A percentile compares a stretch with the other conserved stretches of the same genome.
phyloP scores from a whole-genome alignment of 257 asterid genomes.

The Forsythia suspensa region DNA sequence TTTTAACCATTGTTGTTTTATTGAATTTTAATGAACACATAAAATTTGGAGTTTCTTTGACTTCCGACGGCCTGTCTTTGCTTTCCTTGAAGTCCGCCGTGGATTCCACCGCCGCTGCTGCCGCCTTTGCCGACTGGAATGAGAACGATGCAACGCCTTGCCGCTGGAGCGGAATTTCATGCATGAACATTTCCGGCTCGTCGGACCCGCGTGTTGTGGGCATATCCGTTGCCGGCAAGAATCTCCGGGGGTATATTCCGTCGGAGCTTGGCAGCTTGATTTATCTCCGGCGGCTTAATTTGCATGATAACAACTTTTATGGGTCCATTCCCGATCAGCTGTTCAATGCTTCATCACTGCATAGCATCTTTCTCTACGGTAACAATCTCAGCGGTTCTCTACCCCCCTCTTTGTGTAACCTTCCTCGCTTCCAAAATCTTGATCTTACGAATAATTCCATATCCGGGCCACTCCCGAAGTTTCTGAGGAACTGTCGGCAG shows the following conservation, averaged over 20 bases:
- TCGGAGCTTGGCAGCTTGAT: slow-evolving; percentile 79
- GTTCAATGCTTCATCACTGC: slow-evolving; percentile 84
- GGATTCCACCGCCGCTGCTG: slow-evolving; percentile 39
- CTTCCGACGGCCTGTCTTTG: slow-evolving; percentile 73
- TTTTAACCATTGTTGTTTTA: slow-evolving; percentile 23
- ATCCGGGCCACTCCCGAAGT: slow-evolving; percentile 64
- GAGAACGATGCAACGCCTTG: slow-evolving; percentile 79
- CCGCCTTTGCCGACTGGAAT: slow-evolving; percentile 71
- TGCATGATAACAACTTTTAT: slow-evolving; percentile 72
- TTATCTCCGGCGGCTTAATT: slow-evolving; percentile 84
- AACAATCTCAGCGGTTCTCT: slow-evolving; percentile 80
- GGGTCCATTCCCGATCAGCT: slow-evolving; percentile 85
- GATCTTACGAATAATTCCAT: slow-evolving; percentile 76
- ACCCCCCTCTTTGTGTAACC: slow-evolving; percentile 71
- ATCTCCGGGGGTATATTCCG: slow-evolving; percentile 81
- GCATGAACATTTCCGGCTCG: slow-evolving; percentile 67
- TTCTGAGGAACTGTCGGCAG: slow-evolving; percentile 74
- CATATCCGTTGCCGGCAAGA: slow-evolving; percentile 56
- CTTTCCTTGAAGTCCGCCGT: slow-evolving; percentile 77
- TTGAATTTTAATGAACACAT: slow-evolving; percentile 24
- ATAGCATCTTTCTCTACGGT: slow-evolving; percentile 74
- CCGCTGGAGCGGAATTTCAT: slow-evolving; percentile 83
- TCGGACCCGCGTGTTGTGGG: slow-evolving; percentile 80
- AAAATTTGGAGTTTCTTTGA: slow-evolving; percentile 33
- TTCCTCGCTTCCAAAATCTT: slow-evolving; percentile 73